phyloP scores from a whole-genome alignment of 768 basidiomycete genomes.

The Tremella fuciformis region DNA sequence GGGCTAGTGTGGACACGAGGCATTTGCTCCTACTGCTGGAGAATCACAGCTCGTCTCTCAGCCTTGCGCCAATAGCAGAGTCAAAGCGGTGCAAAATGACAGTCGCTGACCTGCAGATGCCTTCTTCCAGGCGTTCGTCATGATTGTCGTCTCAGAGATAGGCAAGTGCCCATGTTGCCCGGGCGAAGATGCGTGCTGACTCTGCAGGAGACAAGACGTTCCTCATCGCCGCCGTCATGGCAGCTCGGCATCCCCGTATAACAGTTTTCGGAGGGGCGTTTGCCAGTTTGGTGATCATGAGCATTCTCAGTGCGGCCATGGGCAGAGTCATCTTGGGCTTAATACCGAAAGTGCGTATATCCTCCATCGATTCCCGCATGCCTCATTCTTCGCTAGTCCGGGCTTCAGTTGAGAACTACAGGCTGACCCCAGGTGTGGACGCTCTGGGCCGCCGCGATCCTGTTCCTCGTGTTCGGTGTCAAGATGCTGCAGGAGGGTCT shows the following conservation, averaged over 20 bases:
- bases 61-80: no score
- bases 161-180: conserved; percentile 8
- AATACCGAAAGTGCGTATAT: conserved; percentile 60
- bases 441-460: conserved; percentile 61
- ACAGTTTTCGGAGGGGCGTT: conserved; percentile 86
- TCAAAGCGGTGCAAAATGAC: no score
- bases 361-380: background rate
- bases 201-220: conserved; percentile 87
- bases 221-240: conserved; percentile 73
- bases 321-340: conserved; percentile 84
- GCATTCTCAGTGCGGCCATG: conserved; percentile 85
- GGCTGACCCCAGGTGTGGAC: conserved; percentile 38
- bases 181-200: background rate
- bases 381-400: background rate
- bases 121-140: conserved; percentile 73
- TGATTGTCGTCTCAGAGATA: conserved; percentile 68
- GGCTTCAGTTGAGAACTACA: no score
- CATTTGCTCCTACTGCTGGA: no score
- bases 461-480: conserved; percentile 85
- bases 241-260: conserved; percentile 78
- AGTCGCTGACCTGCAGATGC: conserved; percentile 52
- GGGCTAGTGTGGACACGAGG: no score
- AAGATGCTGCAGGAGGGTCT: conserved; percentile 85
- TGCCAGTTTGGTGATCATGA: conserved; percentile 85
- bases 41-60: no score